Evolutionary conservation across 768 basidiomycete species (phyloP), one percentile per base, ranked within the genome.

Genomic region (Rhizopogon salebrosus): DNA sequence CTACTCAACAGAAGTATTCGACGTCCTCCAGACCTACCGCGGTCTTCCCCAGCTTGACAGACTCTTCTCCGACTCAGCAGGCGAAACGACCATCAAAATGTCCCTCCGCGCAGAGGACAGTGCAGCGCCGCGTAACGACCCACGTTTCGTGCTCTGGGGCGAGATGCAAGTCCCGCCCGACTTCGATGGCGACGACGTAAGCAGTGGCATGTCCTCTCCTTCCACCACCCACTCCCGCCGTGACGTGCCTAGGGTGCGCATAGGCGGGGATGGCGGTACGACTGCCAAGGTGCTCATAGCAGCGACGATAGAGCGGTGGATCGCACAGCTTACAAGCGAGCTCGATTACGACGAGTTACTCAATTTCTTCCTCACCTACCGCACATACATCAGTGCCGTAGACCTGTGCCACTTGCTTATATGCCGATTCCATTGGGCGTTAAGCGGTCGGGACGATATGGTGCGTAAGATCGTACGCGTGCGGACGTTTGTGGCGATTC

Each of bases 131-230:
- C 80, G 85, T 13, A 87, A 94, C 57, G 93, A 97, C 59, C 92
- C 93, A 14, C 80, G 92, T 0, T 95, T 95, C 63, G 90, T 93
- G 35, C 84, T 95, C 7, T 97, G 93, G 93, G 92, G 90, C 24
- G 82, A 84, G 59, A 70, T 76, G 13, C 60, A 71, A 22, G 53
- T 64, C 4, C 67, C 66, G 4, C 49, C 60, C 1, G 67, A 70
- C 5, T 37, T 45, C 6, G 68, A 70, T 39, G 70, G 69, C 38
- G 74, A 76, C 43, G 69, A 73, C 40, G 22, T 65, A n/a, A 64
- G 67, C 18, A 73, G 71, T 56, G 73, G 76, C 39, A 38, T 70
- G 13, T 74, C 77, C 5, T 71, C 76, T 4, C 70, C 73, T 9
- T 57, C 63, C 0, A 56, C 51, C 60, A 31, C 31, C 31, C 10